Conservation (phyloP, 78 protist genomes). For the Parvularia atlantis region DNA sequence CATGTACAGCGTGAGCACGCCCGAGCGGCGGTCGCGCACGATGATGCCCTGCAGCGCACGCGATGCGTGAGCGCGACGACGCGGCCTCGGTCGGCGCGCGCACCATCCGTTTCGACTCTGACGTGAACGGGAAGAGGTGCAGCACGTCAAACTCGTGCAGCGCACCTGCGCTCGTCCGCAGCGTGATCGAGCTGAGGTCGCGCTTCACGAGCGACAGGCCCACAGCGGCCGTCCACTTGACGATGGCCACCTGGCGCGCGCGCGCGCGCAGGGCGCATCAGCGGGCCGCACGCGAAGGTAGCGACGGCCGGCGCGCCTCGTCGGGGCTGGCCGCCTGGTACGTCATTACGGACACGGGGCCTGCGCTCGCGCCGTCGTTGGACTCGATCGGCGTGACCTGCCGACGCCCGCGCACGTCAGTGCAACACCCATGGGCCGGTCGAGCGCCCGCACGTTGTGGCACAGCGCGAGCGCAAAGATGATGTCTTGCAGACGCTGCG, state of each 20-base stretch:
- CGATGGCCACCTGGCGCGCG: slow-evolving; percentile 92
- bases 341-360: no score
- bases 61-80: no score
- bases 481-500: not conserved
- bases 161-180: not conserved
- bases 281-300: no score
- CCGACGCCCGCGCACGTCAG: no score
- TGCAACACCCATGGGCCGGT: not conserved
- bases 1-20: slow-evolving; percentile 51
- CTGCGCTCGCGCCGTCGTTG: slow-evolving; percentile 3
- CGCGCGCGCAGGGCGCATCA: no score
- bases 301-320: no score
- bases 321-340: slow-evolving; percentile 94
- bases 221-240: slow-evolving; percentile 71
- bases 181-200: slow-evolving; percentile 30
- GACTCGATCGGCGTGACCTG: no score
- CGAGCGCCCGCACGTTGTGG: slow-evolving; percentile 80
- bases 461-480: slow-evolving; percentile 82
- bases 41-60: no score
- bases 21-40: slow-evolving; percentile 48
- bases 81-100: no score
- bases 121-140: slow-evolving; percentile 86
- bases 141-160: slow-evolving; percentile 60
- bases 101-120: slow-evolving; percentile 91
- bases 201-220: slow-evolving; percentile 63